Base-by-base conservation (phyloP, 2,329 filamentous ascomycete species). In the Pseudogymnoascus sp. region DNA sequence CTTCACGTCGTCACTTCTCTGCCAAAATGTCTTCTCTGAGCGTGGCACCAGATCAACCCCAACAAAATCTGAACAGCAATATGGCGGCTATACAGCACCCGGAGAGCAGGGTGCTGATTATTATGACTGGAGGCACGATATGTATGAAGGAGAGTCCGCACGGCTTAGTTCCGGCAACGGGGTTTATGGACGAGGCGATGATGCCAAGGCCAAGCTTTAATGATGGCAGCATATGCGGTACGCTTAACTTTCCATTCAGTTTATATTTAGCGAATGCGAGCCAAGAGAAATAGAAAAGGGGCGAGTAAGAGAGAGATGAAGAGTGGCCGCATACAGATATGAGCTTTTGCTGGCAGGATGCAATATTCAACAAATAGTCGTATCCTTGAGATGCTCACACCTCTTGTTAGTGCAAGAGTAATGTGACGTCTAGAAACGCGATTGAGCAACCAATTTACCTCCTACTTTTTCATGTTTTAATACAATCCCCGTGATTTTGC, bases 91-190 rank as follows among this genome's bases (percentile, higher is more conserved):
- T 60, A 23, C 60, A 62, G 37, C 40, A 62, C 40, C 60, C 60
- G 3, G 85, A 89, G 70, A 82, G 84, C 18, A 77, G 84, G 59
- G 83, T 90, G 8, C 76, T 90, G 64, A 84, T 88, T 64, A 84
- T 90, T 70, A 88, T 89, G 77, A 90, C 87, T 7, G 80, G 83
- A 14, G 83, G 83, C 7, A 85, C 83, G 2, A 90, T 90, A 67
- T 90, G 86, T 73, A 90, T 90, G 87, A 80, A 81, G 69, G 80
- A 79, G 59, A 86, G 85, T n/a, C 78, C 81, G 21, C 79, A 87
- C 61, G 87, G 87, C 0, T 80, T 89, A 62, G 75, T 89, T 18
- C 87, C 87, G 2, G 71, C 70, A 4, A 68, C 67, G 71, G 84
- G 85, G 0, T 90, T 90, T 71, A 75, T 89, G 59, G 82, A 88